These are phyloP conservation scores for Cystofilobasidium ferigula DNA, from an alignment of 768 basidiomycete genomes.

Conservation along the genomic window DNA sequence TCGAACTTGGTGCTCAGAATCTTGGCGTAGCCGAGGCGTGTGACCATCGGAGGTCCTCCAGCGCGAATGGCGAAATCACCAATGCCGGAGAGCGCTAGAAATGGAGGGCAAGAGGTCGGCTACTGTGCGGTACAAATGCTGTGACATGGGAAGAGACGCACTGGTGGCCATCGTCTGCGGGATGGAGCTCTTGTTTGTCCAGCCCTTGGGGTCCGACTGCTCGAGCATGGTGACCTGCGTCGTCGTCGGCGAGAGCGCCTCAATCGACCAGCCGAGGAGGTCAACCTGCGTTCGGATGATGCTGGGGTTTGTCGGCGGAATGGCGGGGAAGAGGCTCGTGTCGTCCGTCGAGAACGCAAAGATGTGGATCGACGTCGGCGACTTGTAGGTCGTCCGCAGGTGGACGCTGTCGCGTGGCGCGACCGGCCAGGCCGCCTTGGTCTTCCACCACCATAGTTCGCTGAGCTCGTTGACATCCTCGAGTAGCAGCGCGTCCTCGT, in stretches of 20 bases:
- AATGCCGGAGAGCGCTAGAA: constrained; percentile 64
- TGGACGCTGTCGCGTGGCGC: constrained; percentile 76
- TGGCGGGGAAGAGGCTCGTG: constrained; percentile 61
- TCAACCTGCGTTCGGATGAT: constrained; percentile 91
- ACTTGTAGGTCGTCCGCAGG: constrained; percentile 93
- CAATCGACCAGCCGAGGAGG: constrained; percentile 96
- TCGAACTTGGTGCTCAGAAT: constrained; percentile 61
- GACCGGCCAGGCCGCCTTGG: constrained; percentile 84
- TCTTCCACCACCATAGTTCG: constrained; percentile 86
- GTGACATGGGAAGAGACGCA: not conserved
- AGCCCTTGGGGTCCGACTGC: constrained; percentile 93
- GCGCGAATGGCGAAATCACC: constrained; percentile 92
- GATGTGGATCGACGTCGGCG: constrained; percentile 83
- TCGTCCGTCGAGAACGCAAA: constrained; percentile 93
- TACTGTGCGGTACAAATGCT: not conserved
- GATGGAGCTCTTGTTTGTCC: constrained; percentile 88
- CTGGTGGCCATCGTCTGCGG: constrained; percentile 65
- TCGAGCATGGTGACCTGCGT: constrained; percentile 86
- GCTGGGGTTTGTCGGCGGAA: constrained; percentile 57
- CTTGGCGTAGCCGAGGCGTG: constrained; percentile 65
- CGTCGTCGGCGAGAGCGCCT: constrained; percentile 85
- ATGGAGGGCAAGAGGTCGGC: not conserved
- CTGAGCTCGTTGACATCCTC: constrained; percentile 71
- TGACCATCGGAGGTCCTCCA: constrained; percentile 87
- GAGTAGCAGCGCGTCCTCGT: constrained; percentile 71